These are phyloP conservation scores for Candida suzukii DNA, from an alignment of 805 yeast species.

Conservation along the genomic window DNA sequence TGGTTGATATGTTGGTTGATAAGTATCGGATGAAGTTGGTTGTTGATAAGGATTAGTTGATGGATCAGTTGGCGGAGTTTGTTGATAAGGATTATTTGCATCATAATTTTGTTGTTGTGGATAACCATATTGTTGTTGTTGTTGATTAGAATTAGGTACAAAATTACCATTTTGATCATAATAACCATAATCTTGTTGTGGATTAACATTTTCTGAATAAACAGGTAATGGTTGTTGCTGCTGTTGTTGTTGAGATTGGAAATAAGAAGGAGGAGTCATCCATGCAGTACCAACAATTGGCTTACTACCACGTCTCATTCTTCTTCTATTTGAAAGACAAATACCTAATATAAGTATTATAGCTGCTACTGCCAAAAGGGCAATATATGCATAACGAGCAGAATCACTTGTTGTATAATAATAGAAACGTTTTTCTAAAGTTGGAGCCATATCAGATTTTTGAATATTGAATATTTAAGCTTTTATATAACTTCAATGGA, in stretches of 20 bases:
- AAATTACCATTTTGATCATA: constrained; percentile 59
- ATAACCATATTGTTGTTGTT: constrained; percentile 9
- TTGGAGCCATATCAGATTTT: too few species aligned
- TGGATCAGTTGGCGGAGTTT: constrained; percentile 5
- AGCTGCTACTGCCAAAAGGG: not conserved
- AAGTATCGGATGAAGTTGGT: not conserved
- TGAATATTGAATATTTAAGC: too few species aligned
- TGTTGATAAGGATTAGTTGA: constrained; percentile 7
- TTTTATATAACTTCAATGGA: too few species aligned
- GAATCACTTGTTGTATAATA: not conserved
- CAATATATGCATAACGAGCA: not conserved
- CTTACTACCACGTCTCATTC: constrained; percentile 42
- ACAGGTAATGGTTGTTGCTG: constrained; percentile 43
- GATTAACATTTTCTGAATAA: constrained; percentile 62
- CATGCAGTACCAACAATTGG: constrained; percentile 76
- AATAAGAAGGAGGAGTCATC: constrained; percentile 81
- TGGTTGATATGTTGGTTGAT: not conserved
- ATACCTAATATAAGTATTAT: constrained; percentile 37
- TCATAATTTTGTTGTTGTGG: constrained; percentile 3
- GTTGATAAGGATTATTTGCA: not conserved
- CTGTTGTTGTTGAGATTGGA: constrained; percentile 55
- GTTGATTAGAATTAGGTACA: constrained; percentile 24
- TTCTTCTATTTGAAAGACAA: constrained; percentile 44
- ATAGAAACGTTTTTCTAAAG: not conserved
- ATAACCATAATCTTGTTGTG: constrained; percentile 65